Evolutionary conservation across 495 filamentous ascomycete species (phyloP), one percentile per base, ranked within the genome.

Genomic region (Aspergillus egyptiacus): DNA sequence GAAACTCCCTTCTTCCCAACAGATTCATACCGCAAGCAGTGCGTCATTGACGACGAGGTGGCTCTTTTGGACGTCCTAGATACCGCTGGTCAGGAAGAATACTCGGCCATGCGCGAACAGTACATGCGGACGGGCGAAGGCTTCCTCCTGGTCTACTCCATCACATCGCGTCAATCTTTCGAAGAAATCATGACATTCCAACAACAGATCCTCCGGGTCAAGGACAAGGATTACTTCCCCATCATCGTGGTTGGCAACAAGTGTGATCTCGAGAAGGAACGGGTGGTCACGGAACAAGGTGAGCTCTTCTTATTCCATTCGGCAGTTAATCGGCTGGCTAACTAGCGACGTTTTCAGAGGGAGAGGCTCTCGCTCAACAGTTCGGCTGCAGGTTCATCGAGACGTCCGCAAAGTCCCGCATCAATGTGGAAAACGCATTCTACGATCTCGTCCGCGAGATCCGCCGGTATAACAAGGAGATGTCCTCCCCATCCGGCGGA

Each of bases 1-100:
- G 14, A 49, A 19, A 22, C 14, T 25, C 40, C 41, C 42, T 44
- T n/a, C n/a, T n/a, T n/a, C n/a, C 15, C 31, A 47, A 43, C 69
- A 98, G 93, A 98, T 67, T 97, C 93, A 51, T 98, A 98, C 76
- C 91, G 93, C 70, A 98, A 98, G 83, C 91, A 97, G 79, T 97
- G 94, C 65, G 83, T 94, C 46, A 94, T 98, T 67, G 93, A 98
- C 65, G 93, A 96, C 59, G 93, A 97, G 68, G 88, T 96, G 54
- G 94, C 93, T 34, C 80, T 96, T 45, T 84, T 98, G 63, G 93
- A 98, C 66, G 91, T 98, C 45, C 83, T 98, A 59, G 93, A 98
- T 67, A 98, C 93, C 39, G 93, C 93, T 45, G 93, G 93, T 45
- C 93, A 98, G 71, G 93, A 98, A 70, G 93, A 98, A 71, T 98